These are phyloP conservation scores for Yamadazyma blattariae DNA, from an alignment of 1,139 yeast genomes.

Conservation along the genomic window DNA sequence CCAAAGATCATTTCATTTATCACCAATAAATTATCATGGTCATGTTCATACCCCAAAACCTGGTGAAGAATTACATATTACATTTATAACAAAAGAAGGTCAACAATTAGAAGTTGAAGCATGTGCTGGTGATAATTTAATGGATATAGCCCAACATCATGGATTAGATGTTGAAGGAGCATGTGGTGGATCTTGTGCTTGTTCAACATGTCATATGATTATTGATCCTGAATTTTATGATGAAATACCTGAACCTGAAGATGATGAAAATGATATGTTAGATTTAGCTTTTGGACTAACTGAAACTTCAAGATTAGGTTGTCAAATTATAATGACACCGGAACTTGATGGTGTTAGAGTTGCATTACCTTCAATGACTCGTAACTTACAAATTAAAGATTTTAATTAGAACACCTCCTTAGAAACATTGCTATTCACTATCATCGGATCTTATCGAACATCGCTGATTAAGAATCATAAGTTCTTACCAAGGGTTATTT, in stretches of 20 bases:
- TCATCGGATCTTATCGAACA: too few relatives aligned
- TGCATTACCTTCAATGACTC: conserved; percentile 97
- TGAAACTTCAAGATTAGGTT: conserved; percentile 93
- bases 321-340: conserved; percentile 87
- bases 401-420: conserved; percentile 50
- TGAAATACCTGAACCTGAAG: conserved; percentile 89
- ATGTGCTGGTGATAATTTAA: conserved; percentile 85
- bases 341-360: conserved; percentile 90
- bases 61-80: conserved; percentile 88
- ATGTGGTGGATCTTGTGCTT: conserved; percentile 98
- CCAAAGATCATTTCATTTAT: conserved; percentile 18
- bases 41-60: conserved; percentile 87
- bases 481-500: too few relatives aligned
- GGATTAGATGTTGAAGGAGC: conserved; percentile 98
- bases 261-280: conserved; percentile 97
- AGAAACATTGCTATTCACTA: too few relatives aligned
- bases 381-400: conserved; percentile 81
- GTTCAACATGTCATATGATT: conserved; percentile 95
- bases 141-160: conserved; percentile 94
- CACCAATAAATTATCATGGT: conserved; percentile 53
- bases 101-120: conserved; percentile 77
- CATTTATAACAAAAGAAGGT: conserved; percentile 93
- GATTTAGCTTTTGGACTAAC: conserved; percentile 96
- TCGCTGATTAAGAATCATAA: too few relatives aligned
- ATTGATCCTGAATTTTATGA: conserved; percentile 95